phyloP scores from a whole-genome alignment of 306 rosid genomes.

The Rosa persica region DNA sequence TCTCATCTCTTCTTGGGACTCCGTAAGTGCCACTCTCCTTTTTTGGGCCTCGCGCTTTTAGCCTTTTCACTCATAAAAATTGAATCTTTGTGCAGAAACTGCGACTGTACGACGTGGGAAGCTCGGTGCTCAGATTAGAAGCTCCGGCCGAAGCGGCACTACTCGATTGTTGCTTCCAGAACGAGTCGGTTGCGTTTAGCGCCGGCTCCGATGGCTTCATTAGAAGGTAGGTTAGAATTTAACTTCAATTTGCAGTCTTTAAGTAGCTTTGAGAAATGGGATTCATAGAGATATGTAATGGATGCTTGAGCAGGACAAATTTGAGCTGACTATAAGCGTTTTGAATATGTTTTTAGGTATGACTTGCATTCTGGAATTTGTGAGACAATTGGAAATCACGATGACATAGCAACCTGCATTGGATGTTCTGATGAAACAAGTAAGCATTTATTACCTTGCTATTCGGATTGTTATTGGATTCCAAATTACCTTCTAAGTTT shows the following conservation, averaged over 20 bases:
- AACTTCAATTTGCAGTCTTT: not conserved
- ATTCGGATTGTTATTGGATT: not conserved
- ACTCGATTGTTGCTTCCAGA: conserved; percentile 72
- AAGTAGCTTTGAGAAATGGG: not conserved
- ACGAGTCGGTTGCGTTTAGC: conserved; percentile 53
- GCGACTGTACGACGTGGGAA: conserved; percentile 62
- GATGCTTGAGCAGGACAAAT: too few species aligned
- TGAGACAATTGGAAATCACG: conserved; percentile 63
- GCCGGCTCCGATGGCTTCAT: conserved; percentile 68
- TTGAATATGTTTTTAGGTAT: conserved; percentile 56
- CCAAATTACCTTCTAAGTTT: not conserved
- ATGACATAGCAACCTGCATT: conserved; percentile 65
- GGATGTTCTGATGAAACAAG: conserved; percentile 71
- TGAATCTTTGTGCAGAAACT: conserved; percentile 47
- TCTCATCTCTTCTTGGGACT: conserved; percentile 84
- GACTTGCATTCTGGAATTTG: conserved; percentile 65
- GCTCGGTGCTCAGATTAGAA: conserved; percentile 47
- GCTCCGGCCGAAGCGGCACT: conserved; percentile 57
- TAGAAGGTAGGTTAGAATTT: conserved; percentile 44
- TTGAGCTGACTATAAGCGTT: conserved; percentile 26
- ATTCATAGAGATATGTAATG: not conserved
- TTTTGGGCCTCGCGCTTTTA: not conserved
- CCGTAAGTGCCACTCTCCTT: conserved; percentile 36
- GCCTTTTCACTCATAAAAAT: not conserved
- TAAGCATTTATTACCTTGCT: conserved; percentile 35